Base-by-base conservation (phyloP, 2,329 filamentous ascomycete species). In the Scedosporium apiospermum region DNA sequence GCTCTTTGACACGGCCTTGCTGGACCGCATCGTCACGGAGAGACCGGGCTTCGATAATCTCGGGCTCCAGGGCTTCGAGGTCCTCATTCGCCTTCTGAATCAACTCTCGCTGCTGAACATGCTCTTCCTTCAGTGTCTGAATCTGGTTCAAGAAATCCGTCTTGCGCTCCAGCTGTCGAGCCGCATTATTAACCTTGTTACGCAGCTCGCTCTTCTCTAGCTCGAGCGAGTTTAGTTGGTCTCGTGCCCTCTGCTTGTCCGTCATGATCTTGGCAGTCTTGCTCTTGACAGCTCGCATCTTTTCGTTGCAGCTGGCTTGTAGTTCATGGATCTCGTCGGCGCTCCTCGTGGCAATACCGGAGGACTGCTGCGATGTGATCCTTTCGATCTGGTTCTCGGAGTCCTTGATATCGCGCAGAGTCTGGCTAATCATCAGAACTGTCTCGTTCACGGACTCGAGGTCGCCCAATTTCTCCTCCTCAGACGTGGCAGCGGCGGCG, bases 251-350 rank as follows among this genome's bases (percentile, higher is more conserved):
- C 67, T 96, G 90, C 67, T 84, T 87, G 41, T 95, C 90, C 12
- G 76, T 77, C 0, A 81, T 84, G 38, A 96, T 75, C 68, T 89
- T 89, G 6, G 82, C 75, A 12, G 93, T 80, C 53, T 79, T 82
- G 51, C 79, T 79, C 70, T 90, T 91, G 30, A 86, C 75, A 23
- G 76, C 76, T 62, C 88, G 84, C 66, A 86, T 81, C 70, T 90
- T 85, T 64, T 92, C 90, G 21, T 82, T 83, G 63, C 88, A 81
- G 18, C 78, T 75, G 58, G 85, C 85, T 65, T 92, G 84, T 58
- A 92, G 84, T 61, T 90, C 87, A 68, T 95, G 89, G 61, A 98
- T 92, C 67, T 95, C 90, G 62, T 96, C 90, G 6, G 91, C 82
- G 34, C 89, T 90, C 65, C 90, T 85, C 14, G 84, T 82, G 9